These are phyloP conservation scores for Hypomyces rosellus DNA, from an alignment of 2,329 filamentous ascomycete genomes.

Conservation along the genomic window DNA sequence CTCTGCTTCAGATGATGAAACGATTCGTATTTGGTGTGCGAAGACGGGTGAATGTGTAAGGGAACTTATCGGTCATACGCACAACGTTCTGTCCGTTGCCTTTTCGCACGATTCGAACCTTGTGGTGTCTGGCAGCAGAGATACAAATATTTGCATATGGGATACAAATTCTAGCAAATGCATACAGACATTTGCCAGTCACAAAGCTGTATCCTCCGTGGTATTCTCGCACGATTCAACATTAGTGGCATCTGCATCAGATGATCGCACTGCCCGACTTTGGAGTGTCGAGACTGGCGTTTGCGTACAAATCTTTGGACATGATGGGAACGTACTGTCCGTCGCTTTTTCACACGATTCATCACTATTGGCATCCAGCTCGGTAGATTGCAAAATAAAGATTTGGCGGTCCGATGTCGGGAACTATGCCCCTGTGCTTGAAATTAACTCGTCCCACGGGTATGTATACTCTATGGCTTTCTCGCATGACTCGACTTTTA, in stretches of 20 bases:
- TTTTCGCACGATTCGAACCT: not conserved
- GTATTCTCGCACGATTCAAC: not conserved
- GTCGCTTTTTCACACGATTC: not conserved
- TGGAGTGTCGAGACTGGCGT: not conserved
- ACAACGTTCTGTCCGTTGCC: not conserved
- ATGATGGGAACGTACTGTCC: not conserved
- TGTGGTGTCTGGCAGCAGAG: not conserved
- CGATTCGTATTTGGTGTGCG: slow-evolving; percentile 8
- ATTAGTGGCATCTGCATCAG: not conserved
- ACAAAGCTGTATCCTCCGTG: not conserved
- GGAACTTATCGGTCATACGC: not conserved
- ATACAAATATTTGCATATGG: slow-evolving; percentile 1
- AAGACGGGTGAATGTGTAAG: not conserved
- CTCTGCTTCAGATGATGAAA: not conserved
- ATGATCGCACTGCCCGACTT: fast-evolving
- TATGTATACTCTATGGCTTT: not conserved
- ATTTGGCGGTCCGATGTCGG: slow-evolving; percentile 1
- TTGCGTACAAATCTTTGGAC: not conserved
- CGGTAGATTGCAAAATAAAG: not conserved
- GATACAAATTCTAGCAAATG: not conserved
- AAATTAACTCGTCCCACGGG: not conserved
- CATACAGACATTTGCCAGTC: not conserved
- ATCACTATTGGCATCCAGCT: not conserved
- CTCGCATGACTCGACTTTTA: not conserved
- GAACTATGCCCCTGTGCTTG: not conserved